Conservation (phyloP, 495 filamentous ascomycete genomes). For the Podospora australis region DNA sequence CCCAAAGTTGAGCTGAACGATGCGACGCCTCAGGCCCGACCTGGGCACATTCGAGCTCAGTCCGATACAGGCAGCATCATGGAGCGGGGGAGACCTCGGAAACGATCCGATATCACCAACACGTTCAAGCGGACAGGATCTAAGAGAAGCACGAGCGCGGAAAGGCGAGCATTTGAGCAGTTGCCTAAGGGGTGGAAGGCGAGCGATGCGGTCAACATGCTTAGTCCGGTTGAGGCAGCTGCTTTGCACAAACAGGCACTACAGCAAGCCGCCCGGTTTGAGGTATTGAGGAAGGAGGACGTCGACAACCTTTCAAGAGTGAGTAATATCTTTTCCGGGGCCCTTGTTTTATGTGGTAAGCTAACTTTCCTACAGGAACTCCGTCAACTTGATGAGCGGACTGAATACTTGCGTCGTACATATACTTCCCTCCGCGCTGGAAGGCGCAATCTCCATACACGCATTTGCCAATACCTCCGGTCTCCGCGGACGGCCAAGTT, state of each 20-base stretch:
- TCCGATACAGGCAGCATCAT: conserved; percentile 55
- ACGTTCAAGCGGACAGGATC: conserved; percentile 24
- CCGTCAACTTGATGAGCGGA: conserved; percentile 60
- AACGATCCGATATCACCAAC: conserved; percentile 31
- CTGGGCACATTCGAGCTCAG: conserved; percentile 38
- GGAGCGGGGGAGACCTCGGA: conserved; percentile 52
- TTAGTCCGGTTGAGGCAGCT: conserved; percentile 47
- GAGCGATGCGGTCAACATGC: conserved; percentile 39
- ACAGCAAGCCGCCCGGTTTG: conserved; percentile 57
- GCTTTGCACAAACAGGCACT: conserved; percentile 55
- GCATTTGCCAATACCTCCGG: conserved; percentile 63
- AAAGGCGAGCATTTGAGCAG: conserved; percentile 45
- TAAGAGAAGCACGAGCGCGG: conserved; percentile 38
- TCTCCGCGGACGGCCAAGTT: conserved; percentile 56
- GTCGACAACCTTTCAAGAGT: conserved; percentile 60
- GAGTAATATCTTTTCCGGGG: conserved; percentile 15
- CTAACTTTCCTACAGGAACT: conserved; percentile 48
- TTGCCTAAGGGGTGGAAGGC: conserved; percentile 54
- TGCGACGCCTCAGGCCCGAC: conserved; percentile 17
- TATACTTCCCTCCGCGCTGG: conserved; percentile 61
- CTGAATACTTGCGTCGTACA: conserved; percentile 64
- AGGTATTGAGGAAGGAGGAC: conserved; percentile 59
- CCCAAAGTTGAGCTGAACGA: conserved; percentile 32
- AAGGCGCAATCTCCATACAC: conserved; percentile 58
- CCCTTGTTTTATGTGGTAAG: not conserved